These are phyloP conservation scores for Glycyrrhiza uralensis DNA, from an alignment of 306 rosid genomes.

Conservation along the genomic window DNA sequence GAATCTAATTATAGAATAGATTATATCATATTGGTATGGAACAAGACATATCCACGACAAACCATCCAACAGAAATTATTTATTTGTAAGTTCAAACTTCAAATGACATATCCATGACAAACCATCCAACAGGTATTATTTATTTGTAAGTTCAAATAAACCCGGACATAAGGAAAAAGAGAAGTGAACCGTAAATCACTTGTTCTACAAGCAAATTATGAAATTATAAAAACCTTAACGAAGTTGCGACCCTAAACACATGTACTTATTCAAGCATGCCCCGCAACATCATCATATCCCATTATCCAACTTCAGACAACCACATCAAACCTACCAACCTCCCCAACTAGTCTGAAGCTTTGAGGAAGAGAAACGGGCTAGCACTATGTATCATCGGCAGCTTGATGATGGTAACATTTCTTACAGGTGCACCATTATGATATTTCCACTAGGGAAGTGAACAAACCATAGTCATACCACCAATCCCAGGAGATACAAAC, in stretches of 20 bases:
- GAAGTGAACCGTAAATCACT: not conserved
- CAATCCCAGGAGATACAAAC: constrained; percentile 49
- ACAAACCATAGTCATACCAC: constrained; percentile 58
- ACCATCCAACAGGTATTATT: constrained; percentile 12
- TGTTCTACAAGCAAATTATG: constrained; percentile 18
- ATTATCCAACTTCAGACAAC: constrained; percentile 41
- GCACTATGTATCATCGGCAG: constrained; percentile 30
- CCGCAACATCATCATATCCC: constrained; percentile 28
- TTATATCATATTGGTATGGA: not conserved
- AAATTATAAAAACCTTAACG: not conserved
- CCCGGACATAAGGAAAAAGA: constrained; percentile 4
- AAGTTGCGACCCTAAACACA: constrained; percentile 27
- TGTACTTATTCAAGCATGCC: constrained; percentile 24
- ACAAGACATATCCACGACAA: not conserved
- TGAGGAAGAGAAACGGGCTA: constrained; percentile 18
- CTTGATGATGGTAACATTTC: constrained; percentile 38
- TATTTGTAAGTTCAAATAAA: constrained; percentile 22
- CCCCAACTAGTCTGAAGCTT: constrained; percentile 39
- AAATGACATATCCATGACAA: no score
- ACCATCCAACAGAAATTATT: constrained; percentile 18
- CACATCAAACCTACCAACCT: constrained; percentile 39
- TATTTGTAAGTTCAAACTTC: constrained; percentile 21
- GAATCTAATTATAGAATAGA: not conserved
- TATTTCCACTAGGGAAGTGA: constrained; percentile 43
- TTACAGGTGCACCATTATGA: constrained; percentile 36